Evolutionary conservation across 257 asterid species (phyloP), one percentile per base, ranked within the genome.

Genomic region (Ballota nigra): DNA sequence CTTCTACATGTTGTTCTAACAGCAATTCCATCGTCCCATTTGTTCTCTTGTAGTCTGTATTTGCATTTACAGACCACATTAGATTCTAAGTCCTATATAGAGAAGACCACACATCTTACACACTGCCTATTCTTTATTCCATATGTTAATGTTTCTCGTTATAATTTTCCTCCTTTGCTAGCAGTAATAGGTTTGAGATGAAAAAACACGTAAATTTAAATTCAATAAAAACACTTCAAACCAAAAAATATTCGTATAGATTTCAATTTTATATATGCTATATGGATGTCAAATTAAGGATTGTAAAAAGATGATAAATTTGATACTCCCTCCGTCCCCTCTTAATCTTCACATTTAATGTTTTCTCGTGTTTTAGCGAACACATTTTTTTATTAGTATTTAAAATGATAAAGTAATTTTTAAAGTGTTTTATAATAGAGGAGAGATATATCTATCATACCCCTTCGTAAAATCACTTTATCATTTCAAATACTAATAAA

Each of bases 151-250:
- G 43, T 33, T 41, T 67, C 23, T 72, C 36, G 31, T 15, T 67
- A 45, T 65, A 12, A 47, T 72, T 59, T 20, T 66, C 24, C 56
- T 38, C 40, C 29, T 55, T 43, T 58, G 31, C 58, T 49, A 59
- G 26, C 60, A 41, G 66, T 45, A 75, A 41, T 26, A 56, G 47
- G 41, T 66, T 40, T 57, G 5, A 47, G 63, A 73, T 68, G 53
- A 13, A 43, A 43, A 43, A 41, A 43, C 6, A 12, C 52, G 6
- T 15, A 13, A 8, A 13, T 43, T 43, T 13, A 43, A 43, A 41
- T 13, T 41, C 51, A 41, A 13, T 15, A 43, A 43, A 13, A 43
- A 15, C 52, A 43, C 19, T 43, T 43, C 52, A 13, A 43, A 43
- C 19, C 52, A 43, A 4, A 43, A 43, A 43, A 43, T 13, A 43